phyloP scores from a whole-genome alignment of 208 protist species.

The Tritrichomonas foetus region DNA sequence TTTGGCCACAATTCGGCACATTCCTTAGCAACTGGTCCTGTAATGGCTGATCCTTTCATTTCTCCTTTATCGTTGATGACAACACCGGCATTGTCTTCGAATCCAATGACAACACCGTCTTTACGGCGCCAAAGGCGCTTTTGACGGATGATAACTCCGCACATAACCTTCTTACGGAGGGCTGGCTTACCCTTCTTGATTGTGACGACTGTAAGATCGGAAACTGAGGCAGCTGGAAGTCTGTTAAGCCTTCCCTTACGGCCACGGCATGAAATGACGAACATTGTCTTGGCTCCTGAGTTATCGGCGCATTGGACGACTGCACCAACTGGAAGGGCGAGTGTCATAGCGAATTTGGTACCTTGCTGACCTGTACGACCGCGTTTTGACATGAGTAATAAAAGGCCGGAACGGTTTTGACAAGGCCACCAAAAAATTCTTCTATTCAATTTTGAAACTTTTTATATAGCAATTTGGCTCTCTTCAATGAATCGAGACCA shows the following conservation, averaged over 20 bases:
- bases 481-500: no score
- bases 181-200: constrained; percentile 99
- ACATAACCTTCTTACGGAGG: constrained; percentile 75
- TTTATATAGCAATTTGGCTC: no score
- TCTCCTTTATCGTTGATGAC: constrained; percentile 99
- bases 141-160: constrained; percentile 74
- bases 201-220: constrained; percentile 97
- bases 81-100: constrained; percentile 99
- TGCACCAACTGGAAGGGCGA: constrained; percentile 93
- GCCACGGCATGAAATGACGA: constrained; percentile 96
- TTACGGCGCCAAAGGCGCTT: constrained; percentile 95
- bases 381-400: not conserved
- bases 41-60: constrained; percentile 98
- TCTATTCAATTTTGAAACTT: no score
- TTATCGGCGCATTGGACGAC: constrained; percentile 99
- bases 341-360: constrained; percentile 93
- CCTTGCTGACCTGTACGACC: constrained; percentile 62
- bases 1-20: constrained; percentile 98
- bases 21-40: constrained; percentile 98
- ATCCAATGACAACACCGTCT: constrained; percentile 94
- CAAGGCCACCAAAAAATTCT: not conserved
- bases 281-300: constrained; percentile 99
- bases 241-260: constrained; percentile 95
- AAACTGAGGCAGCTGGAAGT: constrained; percentile 87
- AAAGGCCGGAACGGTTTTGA: not conserved